Evolutionary conservation across 768 basidiomycete genomes (phyloP), one percentile per base, ranked within the genome.

Genomic region (Amanita fuliginea): DNA sequence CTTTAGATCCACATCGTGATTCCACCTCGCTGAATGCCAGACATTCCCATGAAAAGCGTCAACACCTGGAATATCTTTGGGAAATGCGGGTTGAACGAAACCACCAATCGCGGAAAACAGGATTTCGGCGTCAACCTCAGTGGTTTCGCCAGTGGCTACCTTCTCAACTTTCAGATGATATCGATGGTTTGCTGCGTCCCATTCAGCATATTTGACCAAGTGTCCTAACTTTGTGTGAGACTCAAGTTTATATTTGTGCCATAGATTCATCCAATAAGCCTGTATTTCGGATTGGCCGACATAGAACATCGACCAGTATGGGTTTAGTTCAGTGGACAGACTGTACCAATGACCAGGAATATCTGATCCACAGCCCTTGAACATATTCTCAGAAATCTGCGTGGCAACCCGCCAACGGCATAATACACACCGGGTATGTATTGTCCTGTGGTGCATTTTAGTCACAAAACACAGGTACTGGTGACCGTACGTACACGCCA

Each of bases 11-110:
- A 81, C 69, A 55, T 75, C 75, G 43, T 78, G 75, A 40, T 69
- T 62, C 82, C 82, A 75, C 47, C 60, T 56, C 18, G 76, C 72
- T 26, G 79, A 76, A 59, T 82, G 81, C 64, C 74, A 82, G 14
- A 67, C 43, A 9, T 60, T 56, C 1, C 81, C 81, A 40, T 66
- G 61, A 57, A 80, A 82, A 2, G 55, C 58, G 35, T 73, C 73
- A 10, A 63, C 49, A 0, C 75, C 76, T 1, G 53, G 53, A 3
- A 80, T 54, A 10, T 72, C 66, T 42, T 66, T 67, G 0, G 77
- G 72, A 54, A 66, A 75, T 43, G 70, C 54, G 6, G 75, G 73
- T 9, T 56, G 63, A 53, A 72, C 64, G 51, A 80, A 78, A 10
- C 67, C 71, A 6, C 77, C 77, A 48, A 76, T 67, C 4, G 76